A percentile compares a stretch with the other conserved stretches of the same genome.
Conservation (phyloP, 495 filamentous ascomycete genomes). For the Aspergillus campestris region DNA sequence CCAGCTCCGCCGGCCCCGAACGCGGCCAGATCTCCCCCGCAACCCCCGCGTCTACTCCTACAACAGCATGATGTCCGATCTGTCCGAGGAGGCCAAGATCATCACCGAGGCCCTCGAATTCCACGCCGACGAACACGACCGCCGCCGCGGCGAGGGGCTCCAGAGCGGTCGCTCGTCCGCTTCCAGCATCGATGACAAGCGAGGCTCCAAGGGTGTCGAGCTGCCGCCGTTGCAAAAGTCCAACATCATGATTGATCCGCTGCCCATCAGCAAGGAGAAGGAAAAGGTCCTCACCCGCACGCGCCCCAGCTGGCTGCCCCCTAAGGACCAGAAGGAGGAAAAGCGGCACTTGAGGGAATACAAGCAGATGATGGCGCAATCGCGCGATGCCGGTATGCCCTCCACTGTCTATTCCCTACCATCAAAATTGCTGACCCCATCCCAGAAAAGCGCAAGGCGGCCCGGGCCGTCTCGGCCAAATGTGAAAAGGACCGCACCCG, state of each 20-base stretch:
- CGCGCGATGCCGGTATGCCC: slow-evolving; percentile 58
- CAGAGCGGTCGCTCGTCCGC: slow-evolving; percentile 38
- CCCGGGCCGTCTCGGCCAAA: slow-evolving; percentile 39
- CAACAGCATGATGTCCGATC: slow-evolving; percentile 65
- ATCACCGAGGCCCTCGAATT: slow-evolving; percentile 84
- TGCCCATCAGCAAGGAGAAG: slow-evolving; percentile 95
- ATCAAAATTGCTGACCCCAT: slow-evolving; percentile 1
- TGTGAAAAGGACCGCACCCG: slow-evolving; percentile 61
- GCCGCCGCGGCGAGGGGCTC: slow-evolving; percentile 39
- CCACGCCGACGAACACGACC: slow-evolving; percentile 61
- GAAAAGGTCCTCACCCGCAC: slow-evolving; percentile 86
- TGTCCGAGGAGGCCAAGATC: slow-evolving; percentile 81
- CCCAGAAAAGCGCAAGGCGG: slow-evolving; percentile 41
- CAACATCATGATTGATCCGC: slow-evolving; percentile 92
- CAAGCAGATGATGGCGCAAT: slow-evolving; percentile 82
- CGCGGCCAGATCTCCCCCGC: slow-evolving; percentile 41
- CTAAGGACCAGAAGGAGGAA: slow-evolving; percentile 89
- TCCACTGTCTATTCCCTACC: not conserved
- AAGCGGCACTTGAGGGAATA: slow-evolving; percentile 86
- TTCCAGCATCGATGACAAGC: slow-evolving; percentile 46
- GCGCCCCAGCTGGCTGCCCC: slow-evolving; percentile 89
- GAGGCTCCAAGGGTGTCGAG: slow-evolving; percentile 49
- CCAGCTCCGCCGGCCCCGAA: slow-evolving; percentile 37
- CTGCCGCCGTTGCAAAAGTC: slow-evolving; percentile 77
- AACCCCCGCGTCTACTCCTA: slow-evolving; percentile 73